Conservation (phyloP, 2,329 filamentous ascomycete genomes). For the Zymoseptoria tritici region DNA sequence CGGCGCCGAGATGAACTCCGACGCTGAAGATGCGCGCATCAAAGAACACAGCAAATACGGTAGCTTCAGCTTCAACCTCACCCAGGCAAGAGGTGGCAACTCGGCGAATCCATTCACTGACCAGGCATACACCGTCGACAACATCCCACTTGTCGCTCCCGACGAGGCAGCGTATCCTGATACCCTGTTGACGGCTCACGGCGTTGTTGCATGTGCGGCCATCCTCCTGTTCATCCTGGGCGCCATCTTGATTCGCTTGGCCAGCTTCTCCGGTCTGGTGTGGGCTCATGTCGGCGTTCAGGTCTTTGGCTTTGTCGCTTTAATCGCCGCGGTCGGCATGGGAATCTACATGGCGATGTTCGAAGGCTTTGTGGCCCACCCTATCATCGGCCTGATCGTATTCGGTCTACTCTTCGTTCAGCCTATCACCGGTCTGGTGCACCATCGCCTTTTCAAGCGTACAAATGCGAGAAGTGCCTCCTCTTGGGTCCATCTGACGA, state of each 20-base stretch:
- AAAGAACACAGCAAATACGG: constrained; percentile 36
- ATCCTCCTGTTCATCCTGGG: constrained; percentile 42
- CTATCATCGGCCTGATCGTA: constrained; percentile 4
- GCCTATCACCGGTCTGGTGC: constrained; percentile 44
- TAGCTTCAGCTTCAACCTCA: constrained; percentile 42
- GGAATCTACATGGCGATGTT: constrained; percentile 40
- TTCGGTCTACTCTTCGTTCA: constrained; percentile 26
- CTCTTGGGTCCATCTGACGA: constrained; percentile 33
- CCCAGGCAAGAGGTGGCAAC: constrained; percentile 44
- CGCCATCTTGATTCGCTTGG: constrained; percentile 37
- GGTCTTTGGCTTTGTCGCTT: constrained; percentile 40
- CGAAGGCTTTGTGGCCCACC: constrained; percentile 20
- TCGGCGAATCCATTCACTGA: constrained; percentile 38
- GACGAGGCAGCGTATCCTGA: constrained; percentile 1
- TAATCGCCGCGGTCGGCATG: constrained; percentile 43
- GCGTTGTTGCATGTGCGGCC: constrained; percentile 36
- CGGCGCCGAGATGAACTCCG: constrained; percentile 42
- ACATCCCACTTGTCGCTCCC: too few species aligned
- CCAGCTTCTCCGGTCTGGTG: constrained; percentile 36
- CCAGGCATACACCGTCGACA: neutral
- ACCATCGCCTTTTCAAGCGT: constrained; percentile 39
- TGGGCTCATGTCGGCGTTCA: constrained; percentile 42
- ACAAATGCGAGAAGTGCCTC: constrained; percentile 22
- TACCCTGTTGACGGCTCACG: constrained; percentile 27
- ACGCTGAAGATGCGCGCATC: constrained; percentile 39